Base-by-base conservation (phyloP, 2,329 filamentous ascomycete genomes). In the Microsporum audouinii region DNA sequence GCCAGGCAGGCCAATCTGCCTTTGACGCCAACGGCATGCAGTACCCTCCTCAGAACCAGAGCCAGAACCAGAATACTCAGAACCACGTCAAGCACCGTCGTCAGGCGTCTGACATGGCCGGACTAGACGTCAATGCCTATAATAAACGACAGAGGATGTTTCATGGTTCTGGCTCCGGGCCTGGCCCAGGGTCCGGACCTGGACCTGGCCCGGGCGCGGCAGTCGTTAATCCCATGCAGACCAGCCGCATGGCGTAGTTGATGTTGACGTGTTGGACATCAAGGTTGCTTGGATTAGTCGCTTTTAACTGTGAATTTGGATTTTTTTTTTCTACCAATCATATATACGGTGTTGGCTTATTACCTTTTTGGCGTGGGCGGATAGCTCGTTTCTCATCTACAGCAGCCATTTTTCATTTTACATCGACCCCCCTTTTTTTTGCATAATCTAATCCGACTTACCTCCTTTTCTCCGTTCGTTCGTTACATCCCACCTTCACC, bases 81-180 rank as follows among this genome's bases (percentile, higher is more conserved):
- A 57, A 39, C 17, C 55, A 57, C 34, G 27, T 41, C 34, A 59
- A 73, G 58, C 81, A 84, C 64, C 77, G 83, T 63, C 75, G 83
- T 66, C 81, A 82, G 61, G 79, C 84, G n/a, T 84, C 82, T 1
- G 82, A 85, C 36, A 83, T 86, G 61, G 78, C 80, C 1, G 79
- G 82, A 53, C 79, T 79, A 3, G 79, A 80, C 8, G 76, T 77
- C 31, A 73, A 79, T 67, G 78, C 76, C 58, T 78, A 82, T 64
- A 72, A 78, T 3, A 86, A 86, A 68, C 77, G 83, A 65, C 82
- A 82, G 68, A 80, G 82, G 61, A 79, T 85, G 74, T 85, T 81
- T 66, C 72, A 71, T 67, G 75, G 62, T 51, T 45, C 49, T 17
- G 49, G 49, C 3, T 17, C 43, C 2, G 43, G 43, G 8, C 43